Conservation (phyloP, 345 rosid genomes). For the Melaleuca alternifolia region DNA sequence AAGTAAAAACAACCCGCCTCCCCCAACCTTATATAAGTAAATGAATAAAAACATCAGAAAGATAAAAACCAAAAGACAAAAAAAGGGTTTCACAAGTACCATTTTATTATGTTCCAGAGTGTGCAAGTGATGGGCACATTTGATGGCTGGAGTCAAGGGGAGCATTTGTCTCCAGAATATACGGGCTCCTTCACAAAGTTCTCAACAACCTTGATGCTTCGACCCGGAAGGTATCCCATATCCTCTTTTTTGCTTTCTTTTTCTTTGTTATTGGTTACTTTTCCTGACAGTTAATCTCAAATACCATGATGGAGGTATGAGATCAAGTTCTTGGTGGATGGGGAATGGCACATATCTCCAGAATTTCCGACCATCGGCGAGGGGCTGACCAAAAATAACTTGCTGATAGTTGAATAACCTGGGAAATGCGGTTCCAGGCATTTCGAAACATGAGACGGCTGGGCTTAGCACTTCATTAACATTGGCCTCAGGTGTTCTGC, state of each 20-base stretch:
- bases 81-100: not conserved
- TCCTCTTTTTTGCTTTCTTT: not conserved
- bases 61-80: not conserved
- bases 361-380: conserved; percentile 72
- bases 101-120: conserved; percentile 20
- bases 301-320: conserved; percentile 45
- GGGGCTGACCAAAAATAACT: conserved; percentile 59
- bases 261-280: not conserved
- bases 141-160: conserved; percentile 88
- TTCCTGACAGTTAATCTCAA: not conserved
- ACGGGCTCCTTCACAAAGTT: conserved; percentile 59
- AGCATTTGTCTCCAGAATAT: conserved; percentile 73
- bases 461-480: not conserved
- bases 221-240: conserved; percentile 67
- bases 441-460: not conserved
- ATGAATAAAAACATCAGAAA: not conserved
- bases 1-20: not conserved
- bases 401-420: conserved; percentile 50
- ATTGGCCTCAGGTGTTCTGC: not conserved
- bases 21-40: not conserved
- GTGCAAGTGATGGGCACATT: conserved; percentile 94
- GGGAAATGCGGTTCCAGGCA: not conserved
- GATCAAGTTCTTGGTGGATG: conserved; percentile 88
- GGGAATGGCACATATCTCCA: conserved; percentile 76
- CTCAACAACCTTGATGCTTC: conserved; percentile 54